Evolutionary conservation across 441 rosid species (phyloP), one percentile per base, ranked within the genome.

Genomic region (Syzygium syzygioides): DNA sequence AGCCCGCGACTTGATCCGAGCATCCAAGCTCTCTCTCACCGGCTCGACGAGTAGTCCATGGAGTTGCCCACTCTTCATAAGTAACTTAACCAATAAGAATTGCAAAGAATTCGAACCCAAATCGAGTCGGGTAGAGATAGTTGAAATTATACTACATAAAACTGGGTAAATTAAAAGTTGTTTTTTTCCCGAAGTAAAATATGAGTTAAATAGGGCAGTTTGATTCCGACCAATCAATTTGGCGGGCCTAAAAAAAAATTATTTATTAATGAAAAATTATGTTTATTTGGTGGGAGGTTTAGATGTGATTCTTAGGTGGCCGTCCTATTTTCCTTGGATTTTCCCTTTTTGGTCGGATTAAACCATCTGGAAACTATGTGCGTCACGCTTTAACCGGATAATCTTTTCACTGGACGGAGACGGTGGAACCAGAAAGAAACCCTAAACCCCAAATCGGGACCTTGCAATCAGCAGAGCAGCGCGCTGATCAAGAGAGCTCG

Each of bases 61-160:
- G 1, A 76, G 0, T 37, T 7, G 10, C 18, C 41, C 83, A 20
- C 0, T 71, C 25, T 71, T 37, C 1, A 71, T 0, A 71, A 71
- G 0, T 13, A 3, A 5, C 13, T 20, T 20, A 37, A 12, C 1
- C 9, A 20, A 20, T 1, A 41, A 20, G 20, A 76, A 41, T 76
- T 76, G 8, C 0, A 4, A 41, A 76, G 3, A 41, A 12, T 76
- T 76, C 3, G 4, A 66, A 8, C 0, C 32, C 0, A 1, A 2
- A 2, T 30, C 11, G 17, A 2, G 8, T 10, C 9, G 2, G 26
- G n/a, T 1, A 41, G 6, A 5, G 0, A 41, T 11, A 1, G 0
- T 4, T 6, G 1, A 37, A 71, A 76, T 6, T 12, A 1, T 12
- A 7, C 6, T 5, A 3, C 17, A 12, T 13, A 12, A 28, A 60